Evolutionary conservation across 1,139 yeast genomes (phyloP).

Genomic region (Meyerozyma sp.): DNA sequence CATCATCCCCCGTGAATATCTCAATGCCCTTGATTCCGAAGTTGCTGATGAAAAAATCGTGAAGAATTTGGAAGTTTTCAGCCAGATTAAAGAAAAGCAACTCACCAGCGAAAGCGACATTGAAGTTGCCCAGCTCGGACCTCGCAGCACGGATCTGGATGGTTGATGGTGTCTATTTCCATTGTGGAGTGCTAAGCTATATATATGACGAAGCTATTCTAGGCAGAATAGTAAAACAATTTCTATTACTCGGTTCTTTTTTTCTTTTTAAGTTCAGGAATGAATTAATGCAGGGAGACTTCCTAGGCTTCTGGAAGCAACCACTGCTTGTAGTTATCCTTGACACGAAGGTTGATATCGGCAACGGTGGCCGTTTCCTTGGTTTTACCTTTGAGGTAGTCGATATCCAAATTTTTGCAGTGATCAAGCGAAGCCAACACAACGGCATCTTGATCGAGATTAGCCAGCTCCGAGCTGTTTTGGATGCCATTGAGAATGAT

Average conservation of each 20-base stretch:
- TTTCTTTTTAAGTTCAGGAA: background rate
- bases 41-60: conserved; percentile 61
- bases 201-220: conserved; percentile 1
- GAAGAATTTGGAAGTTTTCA: conserved; percentile 24
- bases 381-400: conserved; percentile 23
- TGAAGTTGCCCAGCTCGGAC: background rate
- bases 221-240: background rate
- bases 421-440: conserved; percentile 28
- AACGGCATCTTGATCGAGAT: conserved; percentile 16
- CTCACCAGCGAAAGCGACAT: background rate
- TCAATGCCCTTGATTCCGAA: conserved; percentile 62
- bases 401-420: conserved; percentile 37
- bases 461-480: conserved; percentile 22
- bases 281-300: background rate
- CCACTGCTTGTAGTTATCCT: conserved; percentile 40
- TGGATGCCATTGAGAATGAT: conserved; percentile 42
- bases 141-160: background rate
- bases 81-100: background rate
- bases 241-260: conserved; percentile 1
- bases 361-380: conserved; percentile 21
- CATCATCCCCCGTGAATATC: conserved; percentile 57
- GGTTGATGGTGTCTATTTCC: background rate
- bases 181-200: background rate
- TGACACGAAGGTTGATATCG: conserved; percentile 38
- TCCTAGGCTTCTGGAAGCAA: conserved; percentile 20